Evolutionary conservation across 2,329 filamentous ascomycete genomes (phyloP).

Genomic region (Aureobasidium sp.): DNA sequence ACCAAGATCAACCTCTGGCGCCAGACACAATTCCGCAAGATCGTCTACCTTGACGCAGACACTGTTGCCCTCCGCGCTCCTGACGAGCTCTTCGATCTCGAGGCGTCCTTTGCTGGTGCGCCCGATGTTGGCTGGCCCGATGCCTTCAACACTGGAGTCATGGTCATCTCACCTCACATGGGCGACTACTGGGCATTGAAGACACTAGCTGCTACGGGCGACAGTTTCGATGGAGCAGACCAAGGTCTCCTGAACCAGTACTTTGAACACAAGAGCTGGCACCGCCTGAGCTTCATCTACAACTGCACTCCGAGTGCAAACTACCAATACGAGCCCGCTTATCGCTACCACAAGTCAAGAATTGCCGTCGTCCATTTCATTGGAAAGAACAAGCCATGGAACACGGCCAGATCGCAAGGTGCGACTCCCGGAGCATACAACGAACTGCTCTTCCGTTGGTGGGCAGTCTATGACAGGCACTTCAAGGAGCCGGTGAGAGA

Average conservation of each 20-base stretch:
- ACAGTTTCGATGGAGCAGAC: conserved; percentile 95
- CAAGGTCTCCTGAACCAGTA: conserved; percentile 94
- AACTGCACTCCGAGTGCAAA: conserved; percentile 95
- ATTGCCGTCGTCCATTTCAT: conserved; percentile 95
- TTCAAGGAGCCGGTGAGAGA: conserved; percentile 45
- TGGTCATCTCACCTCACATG: conserved; percentile 81
- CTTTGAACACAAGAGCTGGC: conserved; percentile 67
- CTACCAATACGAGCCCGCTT: conserved; percentile 96
- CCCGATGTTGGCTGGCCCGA: conserved; percentile 98
- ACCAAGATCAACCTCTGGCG: conserved; percentile 96
- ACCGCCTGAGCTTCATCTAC: conserved; percentile 88
- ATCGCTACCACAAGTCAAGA: conserved; percentile 80
- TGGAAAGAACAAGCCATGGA: conserved; percentile 83
- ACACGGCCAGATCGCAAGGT: conserved; percentile 27
- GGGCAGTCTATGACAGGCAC: conserved; percentile 87
- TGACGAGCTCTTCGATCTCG: conserved; percentile 77
- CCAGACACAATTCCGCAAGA: conserved; percentile 78
- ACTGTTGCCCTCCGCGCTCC: conserved; percentile 83
- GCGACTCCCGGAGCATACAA: conserved; percentile 59
- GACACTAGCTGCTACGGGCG: conserved; percentile 74
- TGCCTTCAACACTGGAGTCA: conserved; percentile 94
- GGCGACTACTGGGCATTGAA: conserved; percentile 79
- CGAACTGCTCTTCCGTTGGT: conserved; percentile 83
- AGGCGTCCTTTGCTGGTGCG: conserved; percentile 59
- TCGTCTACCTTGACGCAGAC: conserved; percentile 93